A percentile compares a stretch with the other conserved stretches of the same genome.
These are phyloP conservation scores for Fusarium torreyae DNA, from an alignment of 2,329 filamentous ascomycete species.

Conservation along the genomic window DNA sequence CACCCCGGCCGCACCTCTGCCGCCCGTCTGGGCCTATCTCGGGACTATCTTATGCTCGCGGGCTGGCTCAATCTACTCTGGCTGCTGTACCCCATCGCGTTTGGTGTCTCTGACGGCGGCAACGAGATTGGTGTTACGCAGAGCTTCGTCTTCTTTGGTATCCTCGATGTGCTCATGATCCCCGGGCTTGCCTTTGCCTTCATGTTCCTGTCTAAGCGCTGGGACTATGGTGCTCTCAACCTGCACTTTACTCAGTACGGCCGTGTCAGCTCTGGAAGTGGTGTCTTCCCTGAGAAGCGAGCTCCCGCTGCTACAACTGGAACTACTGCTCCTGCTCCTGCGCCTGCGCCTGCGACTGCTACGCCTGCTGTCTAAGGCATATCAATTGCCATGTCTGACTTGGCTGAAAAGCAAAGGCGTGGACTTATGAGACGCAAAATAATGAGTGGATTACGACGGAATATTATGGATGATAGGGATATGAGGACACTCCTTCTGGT, in stretches of 20 bases:
- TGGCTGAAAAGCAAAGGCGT: not conserved
- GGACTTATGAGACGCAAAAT: not conserved
- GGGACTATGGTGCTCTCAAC: slow-evolving; percentile 68
- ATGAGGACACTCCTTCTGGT: not conserved
- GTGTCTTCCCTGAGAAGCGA: slow-evolving; percentile 64
- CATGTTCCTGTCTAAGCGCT: slow-evolving; percentile 61
- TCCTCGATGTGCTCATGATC: slow-evolving; percentile 65
- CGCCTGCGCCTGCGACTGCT: slow-evolving; percentile 18
- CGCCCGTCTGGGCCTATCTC: slow-evolving; percentile 57
- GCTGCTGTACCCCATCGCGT: slow-evolving; percentile 70
- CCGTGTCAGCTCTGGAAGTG: slow-evolving; percentile 59
- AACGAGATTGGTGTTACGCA: slow-evolving; percentile 36
- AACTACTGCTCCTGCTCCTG: slow-evolving; percentile 3
- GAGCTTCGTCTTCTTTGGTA: slow-evolving; percentile 60
- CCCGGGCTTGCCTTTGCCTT: slow-evolving; percentile 61
- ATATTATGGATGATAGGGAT: not conserved
- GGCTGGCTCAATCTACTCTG: slow-evolving; percentile 67
- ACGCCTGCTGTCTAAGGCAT: slow-evolving; percentile 30
- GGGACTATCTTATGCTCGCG: slow-evolving; percentile 63
- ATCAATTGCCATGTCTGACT: not conserved
- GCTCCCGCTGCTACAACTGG: slow-evolving; percentile 28
- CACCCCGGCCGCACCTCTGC: slow-evolving; percentile 57
- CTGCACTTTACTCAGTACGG: slow-evolving; percentile 70
- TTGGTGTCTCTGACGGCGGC: slow-evolving; percentile 37
- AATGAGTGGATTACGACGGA: not conserved